Base-by-base conservation (phyloP, 2,329 filamentous ascomycete genomes). In the Fusarium denticulatum region DNA sequence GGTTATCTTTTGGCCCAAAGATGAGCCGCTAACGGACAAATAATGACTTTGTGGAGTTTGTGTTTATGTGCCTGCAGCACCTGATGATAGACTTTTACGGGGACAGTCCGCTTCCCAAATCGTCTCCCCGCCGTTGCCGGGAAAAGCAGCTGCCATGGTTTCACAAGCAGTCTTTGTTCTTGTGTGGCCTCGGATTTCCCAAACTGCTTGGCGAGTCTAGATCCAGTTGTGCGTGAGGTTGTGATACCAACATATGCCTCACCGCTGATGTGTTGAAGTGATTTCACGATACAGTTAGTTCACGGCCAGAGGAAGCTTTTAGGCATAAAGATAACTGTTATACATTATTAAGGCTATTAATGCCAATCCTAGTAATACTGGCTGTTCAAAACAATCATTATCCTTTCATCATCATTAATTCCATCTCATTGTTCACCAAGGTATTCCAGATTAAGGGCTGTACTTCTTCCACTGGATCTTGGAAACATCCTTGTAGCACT, bases 401-500 rank as follows among this genome's bases (percentile, higher is more conserved):
- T 47, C 62, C 71, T 50, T 73, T 67, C 46, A 45, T 74, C 69
- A 63, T 73, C 56, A 74, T 62, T 62, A 72, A 59, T 24, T 72
- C 67, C 71, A 18, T 45, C 40, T 40, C 37, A n/a, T 45, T 43
- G 30, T 56, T 45, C n/a, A 53, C 36, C 22, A 20, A 55, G 36
- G 12, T 22, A 37, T 47, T 36, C 26, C 56, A 59, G 12, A 26
- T 37, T 57, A 78, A 49, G 69, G 62, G 22, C 69, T 69, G 47
- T 78, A 79, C 65, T 79, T 60, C 58, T 60, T 59, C 78, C 78
- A 79, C 50, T 79, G 45, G 30, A 79, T 78, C 32, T 60, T 64
- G 28, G 73, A 62, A 14, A 85, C 84, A 67, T 85, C 79, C 8
- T 77, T 72, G 72, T 85, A 86, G 74, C 86, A 88, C 46, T 77